phyloP scores from a whole-genome alignment of 2,329 filamentous ascomycete species.

The Fusarium musae region DNA sequence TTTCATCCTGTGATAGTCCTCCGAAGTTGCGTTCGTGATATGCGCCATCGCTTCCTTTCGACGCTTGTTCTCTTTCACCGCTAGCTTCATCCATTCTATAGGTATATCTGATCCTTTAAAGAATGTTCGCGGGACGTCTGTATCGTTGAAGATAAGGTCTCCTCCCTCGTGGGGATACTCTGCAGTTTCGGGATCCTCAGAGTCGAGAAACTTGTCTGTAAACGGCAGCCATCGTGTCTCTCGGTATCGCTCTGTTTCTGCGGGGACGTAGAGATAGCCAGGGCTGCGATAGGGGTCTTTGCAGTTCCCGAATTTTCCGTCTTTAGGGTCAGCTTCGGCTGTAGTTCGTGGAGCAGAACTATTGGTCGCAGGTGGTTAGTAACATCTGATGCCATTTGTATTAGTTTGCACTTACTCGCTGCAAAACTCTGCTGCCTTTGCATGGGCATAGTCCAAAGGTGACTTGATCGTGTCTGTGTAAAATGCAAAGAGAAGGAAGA shows the following conservation, averaged over 20 bases:
- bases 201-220: neutral
- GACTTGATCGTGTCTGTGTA: neutral
- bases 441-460: neutral
- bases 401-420: neutral
- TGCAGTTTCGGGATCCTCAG: neutral
- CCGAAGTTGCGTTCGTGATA: neutral
- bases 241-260: neutral
- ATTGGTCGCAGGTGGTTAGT: neutral
- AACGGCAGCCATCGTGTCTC: conserved; percentile 5
- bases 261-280: neutral
- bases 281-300: neutral
- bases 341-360: neutral
- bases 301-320: neutral
- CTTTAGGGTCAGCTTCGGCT: neutral
- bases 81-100: conserved; percentile 4
- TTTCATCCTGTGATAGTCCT: neutral
- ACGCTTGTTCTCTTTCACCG: neutral
- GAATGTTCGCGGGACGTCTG: neutral
- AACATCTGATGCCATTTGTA: accelerated
- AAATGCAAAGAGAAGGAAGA: neutral
- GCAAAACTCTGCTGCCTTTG: neutral
- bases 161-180: neutral
- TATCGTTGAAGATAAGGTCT: conserved; percentile 9
- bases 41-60: neutral
- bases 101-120: neutral